Percentiles rank a stretch among this genome's conserved stretches.
Evolutionary conservation across 2,329 filamentous ascomycete species (phyloP).

Genomic region (Amauroascus niger): DNA sequence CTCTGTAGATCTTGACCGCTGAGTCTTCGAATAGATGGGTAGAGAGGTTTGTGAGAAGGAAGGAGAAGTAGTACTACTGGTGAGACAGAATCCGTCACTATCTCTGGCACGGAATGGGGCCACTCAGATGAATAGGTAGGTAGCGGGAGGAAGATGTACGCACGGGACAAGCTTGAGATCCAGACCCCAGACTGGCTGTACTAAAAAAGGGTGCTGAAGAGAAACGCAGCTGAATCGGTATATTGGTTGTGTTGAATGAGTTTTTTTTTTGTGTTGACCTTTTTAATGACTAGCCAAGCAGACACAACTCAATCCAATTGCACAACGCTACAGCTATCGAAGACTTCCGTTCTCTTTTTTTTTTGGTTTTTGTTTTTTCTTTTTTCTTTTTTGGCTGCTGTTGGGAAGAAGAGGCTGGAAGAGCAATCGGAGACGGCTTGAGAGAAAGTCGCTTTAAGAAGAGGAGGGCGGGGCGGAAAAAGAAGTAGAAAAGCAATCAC

Average conservation of each 20-base stretch:
- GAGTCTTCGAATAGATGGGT: slow-evolving; percentile 18
- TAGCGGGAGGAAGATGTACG: slow-evolving; percentile 10
- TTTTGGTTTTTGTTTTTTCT: no score
- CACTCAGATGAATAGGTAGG: slow-evolving; percentile 1
- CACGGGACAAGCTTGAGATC: no score
- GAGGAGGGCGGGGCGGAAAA: slow-evolving; percentile 2
- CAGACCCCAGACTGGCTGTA: not conserved
- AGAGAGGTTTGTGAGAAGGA: no score
- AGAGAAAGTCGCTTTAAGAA: not conserved
- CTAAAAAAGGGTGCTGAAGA: not conserved
- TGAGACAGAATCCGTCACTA: slow-evolving; percentile 8
- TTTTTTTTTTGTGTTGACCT: not conserved
- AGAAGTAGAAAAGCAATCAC: slow-evolving; percentile 7
- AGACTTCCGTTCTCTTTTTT: no score
- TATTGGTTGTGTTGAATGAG: slow-evolving; percentile 6
- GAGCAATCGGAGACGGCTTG: slow-evolving; percentile 1
- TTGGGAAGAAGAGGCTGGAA: not conserved
- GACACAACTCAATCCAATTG: not conserved
- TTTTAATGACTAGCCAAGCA: not conserved
- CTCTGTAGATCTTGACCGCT: no score
- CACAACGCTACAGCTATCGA: slow-evolving; percentile 10
- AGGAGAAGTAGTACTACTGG: slow-evolving; percentile 5
- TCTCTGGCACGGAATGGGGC: slow-evolving; percentile 1
- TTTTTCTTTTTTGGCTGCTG: no score
- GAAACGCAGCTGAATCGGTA: not conserved